Base-by-base conservation (phyloP, 1,284 basidiomycete genomes). In the Ustilago crameri region DNA sequence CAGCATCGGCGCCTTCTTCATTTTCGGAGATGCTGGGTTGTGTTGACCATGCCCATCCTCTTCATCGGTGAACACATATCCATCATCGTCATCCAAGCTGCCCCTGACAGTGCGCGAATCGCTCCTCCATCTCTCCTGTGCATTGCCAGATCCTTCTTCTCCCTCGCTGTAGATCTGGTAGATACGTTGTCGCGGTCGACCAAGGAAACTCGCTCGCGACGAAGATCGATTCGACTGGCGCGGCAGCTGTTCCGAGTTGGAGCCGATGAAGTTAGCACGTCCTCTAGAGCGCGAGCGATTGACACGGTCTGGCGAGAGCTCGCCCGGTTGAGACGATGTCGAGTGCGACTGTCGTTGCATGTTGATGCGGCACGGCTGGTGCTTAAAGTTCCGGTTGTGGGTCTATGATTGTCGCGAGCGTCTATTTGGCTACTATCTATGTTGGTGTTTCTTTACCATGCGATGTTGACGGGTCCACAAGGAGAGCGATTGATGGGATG, bases 191-290 rank as follows among this genome's bases (percentile, higher is more conserved):
- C 68, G 68, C 10, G 68, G 55, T 38, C 68, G 45, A 32, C 68
- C 68, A 1, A 71, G 46, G 41, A 71, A 71, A 40, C 68, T 71
- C 2, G 68, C 68, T 37, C 68, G 50, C 4, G 68, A 66, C 0
- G 57, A 56, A 5, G 68, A 71, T n/a, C 62, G 54, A 38, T 55
- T 66, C 53, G 0, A 42, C 27, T 57, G 53, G 9, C 64, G 37
- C 0, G 58, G 45, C 5, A 50, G 22, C 12, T 57, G 57, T 15
- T 51, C 47, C 3, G 64, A n/a, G 15, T 26, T 50, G 22, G 64
- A 40, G 17, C 54, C 54, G 32, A 61, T 40, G 22, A 67, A 40
- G 53, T 46, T 47, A 23, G 58, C 64, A 18, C 64, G 64, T 3
- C 64, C 53, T 43, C 64, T 45, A 1, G 58, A 61, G 9, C 64